These are phyloP conservation scores for Camellia oleifera DNA, from an alignment of 179 eudicot genomes.

Conservation along the genomic window DNA sequence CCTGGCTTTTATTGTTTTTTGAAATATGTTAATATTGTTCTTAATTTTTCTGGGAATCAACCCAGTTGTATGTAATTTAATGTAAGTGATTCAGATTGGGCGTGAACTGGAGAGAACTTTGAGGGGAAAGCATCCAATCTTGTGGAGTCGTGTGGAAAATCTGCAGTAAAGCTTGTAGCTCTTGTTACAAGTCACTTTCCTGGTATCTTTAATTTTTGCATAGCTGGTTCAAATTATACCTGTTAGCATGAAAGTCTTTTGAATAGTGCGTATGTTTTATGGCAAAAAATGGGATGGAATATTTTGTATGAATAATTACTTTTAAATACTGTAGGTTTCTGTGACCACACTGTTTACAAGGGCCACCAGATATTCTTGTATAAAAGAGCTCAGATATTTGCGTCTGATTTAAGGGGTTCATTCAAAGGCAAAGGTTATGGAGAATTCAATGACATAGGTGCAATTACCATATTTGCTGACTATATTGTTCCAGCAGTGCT, in stretches of 20 bases:
- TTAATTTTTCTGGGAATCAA: neutral
- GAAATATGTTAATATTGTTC: neutral
- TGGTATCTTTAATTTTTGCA: conserved; percentile 34
- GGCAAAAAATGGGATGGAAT: too few relatives aligned
- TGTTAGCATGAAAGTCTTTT: too few relatives aligned
- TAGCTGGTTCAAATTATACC: neutral
- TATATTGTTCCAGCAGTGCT: too few relatives aligned
- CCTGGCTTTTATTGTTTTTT: too few relatives aligned
- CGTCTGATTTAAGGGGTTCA: conserved; percentile 81
- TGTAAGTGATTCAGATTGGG: conserved; percentile 52
- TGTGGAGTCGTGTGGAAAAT: conserved; percentile 66
- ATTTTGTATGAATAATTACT: neutral
- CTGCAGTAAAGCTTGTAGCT: conserved; percentile 65
- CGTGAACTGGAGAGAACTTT: conserved; percentile 51
- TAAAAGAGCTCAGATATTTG: conserved; percentile 78
- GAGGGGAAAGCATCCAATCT: conserved; percentile 32
- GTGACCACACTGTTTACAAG: conserved; percentile 79
- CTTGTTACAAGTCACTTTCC: conserved; percentile 68
- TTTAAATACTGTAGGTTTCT: conserved; percentile 44
- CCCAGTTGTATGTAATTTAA: neutral
- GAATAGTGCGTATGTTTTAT: neutral
- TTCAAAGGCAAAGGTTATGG: conserved; percentile 74
- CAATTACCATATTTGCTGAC: conserved; percentile 61
- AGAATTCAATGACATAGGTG: conserved; percentile 60
- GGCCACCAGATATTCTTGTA: conserved; percentile 85